Evolutionary conservation across 805 yeast genomes (phyloP).

Genomic region (Metschnikowia henanensis): DNA sequence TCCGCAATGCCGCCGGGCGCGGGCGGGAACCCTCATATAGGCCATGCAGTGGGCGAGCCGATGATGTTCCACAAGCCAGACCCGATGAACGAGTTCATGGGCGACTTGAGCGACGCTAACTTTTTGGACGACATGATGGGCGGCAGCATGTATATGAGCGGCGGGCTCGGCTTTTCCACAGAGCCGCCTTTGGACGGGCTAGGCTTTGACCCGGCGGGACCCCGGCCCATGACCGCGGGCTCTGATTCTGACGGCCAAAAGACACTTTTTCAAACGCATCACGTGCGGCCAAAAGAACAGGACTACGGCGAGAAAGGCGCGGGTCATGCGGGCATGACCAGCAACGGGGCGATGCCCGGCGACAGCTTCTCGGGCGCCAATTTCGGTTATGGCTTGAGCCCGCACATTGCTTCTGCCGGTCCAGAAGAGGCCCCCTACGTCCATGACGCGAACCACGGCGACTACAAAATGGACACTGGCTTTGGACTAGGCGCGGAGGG

Average conservation of each 20-base stretch:
- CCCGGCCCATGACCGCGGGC: constrained; percentile 4
- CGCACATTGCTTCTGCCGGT: constrained; percentile 1
- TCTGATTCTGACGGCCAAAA: neutral
- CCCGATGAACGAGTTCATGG: constrained; percentile 3
- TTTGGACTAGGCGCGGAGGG: constrained; percentile 6
- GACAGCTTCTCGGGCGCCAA: constrained; percentile 4
- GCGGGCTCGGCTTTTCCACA: constrained; percentile 3
- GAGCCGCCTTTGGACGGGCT: constrained; percentile 5
- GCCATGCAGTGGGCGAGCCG: neutral
- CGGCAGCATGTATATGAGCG: constrained; percentile 1
- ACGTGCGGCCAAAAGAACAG: neutral
- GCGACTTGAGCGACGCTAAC: constrained; percentile 1
- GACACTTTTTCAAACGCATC: neutral
- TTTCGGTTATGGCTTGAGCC: constrained; percentile 6
- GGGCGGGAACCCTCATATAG: neutral
- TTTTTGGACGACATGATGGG: constrained; percentile 9
- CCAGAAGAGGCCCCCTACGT: constrained; percentile 1
- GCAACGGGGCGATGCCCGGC: constrained; percentile 1
- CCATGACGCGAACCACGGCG: neutral
- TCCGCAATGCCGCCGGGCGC: neutral
- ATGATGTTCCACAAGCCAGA: constrained; percentile 4
- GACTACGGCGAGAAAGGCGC: constrained; percentile 3
- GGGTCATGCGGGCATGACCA: constrained; percentile 14
- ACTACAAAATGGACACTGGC: constrained; percentile 5
- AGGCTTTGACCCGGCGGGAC: constrained; percentile 2